Evolutionary conservation across 345 rosid genomes (phyloP), one percentile per base, ranked within the genome.

Genomic region (Dovyalis caffra): DNA sequence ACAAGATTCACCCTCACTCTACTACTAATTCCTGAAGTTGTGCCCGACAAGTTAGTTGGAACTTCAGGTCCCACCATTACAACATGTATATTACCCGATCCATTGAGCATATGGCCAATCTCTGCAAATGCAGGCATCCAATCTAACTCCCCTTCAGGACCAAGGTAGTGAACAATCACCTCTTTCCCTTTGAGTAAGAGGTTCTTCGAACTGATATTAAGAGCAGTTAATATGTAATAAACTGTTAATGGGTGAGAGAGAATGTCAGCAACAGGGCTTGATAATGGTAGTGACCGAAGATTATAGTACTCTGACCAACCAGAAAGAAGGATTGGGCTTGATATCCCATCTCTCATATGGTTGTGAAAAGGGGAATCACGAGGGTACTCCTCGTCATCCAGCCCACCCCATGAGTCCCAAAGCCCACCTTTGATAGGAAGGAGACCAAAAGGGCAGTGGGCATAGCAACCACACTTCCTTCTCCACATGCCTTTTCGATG

Each of bases 401-500:
- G 84, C 70, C 87, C 89, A 57, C 87, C 87, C 90, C 89, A 86
- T 38, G 81, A 85, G 57, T 87, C 89, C 73, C 85, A 72, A n/a
- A 78, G 75, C n/a, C 83, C 81, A 65, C 86, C 90, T 71, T 82
- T 86, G 69, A 74, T 66, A 21, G 81, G 84, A 70, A 86, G 83
- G 75, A 86, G 88, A 26, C 89, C 90, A 8, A 83, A 85, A 21
- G 86, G 86, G 53, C 69, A 74, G 72, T 84, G 88, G 69, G 87
- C 83, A 71, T 87, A 86, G 79, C 90, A 85, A 76, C 74, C 15
- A 25, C 89, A 89, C 76, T 87, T 88, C 74, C 88, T 83, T 76
- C 89, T 87, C 92, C 92, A 87, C 90, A 87, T 85, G 35, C 90
- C 89, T 77, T 76, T 85, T 78, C 85, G 86, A 70, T 89, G 92